Conservation (phyloP, 495 filamentous ascomycete species). For the Xylaria grammica region DNA sequence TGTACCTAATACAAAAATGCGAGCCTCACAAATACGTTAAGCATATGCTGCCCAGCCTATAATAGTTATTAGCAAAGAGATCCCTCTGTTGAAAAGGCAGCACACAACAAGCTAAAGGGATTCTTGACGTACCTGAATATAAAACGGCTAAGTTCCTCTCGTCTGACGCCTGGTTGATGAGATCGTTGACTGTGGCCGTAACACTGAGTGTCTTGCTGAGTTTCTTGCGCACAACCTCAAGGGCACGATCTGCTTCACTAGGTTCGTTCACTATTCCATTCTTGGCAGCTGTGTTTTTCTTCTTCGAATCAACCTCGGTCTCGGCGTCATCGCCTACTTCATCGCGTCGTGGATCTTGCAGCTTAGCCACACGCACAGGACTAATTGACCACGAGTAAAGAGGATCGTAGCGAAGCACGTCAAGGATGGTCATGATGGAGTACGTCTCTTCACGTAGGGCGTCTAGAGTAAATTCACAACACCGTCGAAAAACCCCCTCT, state of each 20-base stretch:
- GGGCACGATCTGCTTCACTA: constrained; percentile 87
- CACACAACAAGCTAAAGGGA: background rate
- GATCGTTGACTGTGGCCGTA: constrained; percentile 90
- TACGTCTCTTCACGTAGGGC: constrained; percentile 90
- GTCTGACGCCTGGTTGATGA: constrained; percentile 95
- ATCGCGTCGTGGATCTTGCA: constrained; percentile 57
- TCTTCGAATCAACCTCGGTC: constrained; percentile 37
- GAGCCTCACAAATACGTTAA: constrained; percentile 28
- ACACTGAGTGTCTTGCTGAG: constrained; percentile 91
- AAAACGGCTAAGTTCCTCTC: constrained; percentile 90
- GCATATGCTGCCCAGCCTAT: constrained; percentile 73
- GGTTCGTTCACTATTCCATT: constrained; percentile 67
- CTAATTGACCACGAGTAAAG: constrained; percentile 95
- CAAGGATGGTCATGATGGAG: constrained; percentile 95
- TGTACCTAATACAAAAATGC: background rate
- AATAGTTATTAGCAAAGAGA: constrained; percentile 27
- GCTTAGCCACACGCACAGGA: constrained; percentile 75
- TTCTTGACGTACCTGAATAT: constrained; percentile 77
- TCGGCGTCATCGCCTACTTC: constrained; percentile 37
- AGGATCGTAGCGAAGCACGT: constrained; percentile 94
- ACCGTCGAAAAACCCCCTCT: constrained; percentile 93
- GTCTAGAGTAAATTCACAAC: constrained; percentile 96
- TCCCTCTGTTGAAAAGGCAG: background rate
- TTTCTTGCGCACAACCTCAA: constrained; percentile 94
- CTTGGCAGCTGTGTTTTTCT: constrained; percentile 51